Base-by-base conservation (phyloP, 2,329 filamentous ascomycete species). In the Clonostachys solani region DNA sequence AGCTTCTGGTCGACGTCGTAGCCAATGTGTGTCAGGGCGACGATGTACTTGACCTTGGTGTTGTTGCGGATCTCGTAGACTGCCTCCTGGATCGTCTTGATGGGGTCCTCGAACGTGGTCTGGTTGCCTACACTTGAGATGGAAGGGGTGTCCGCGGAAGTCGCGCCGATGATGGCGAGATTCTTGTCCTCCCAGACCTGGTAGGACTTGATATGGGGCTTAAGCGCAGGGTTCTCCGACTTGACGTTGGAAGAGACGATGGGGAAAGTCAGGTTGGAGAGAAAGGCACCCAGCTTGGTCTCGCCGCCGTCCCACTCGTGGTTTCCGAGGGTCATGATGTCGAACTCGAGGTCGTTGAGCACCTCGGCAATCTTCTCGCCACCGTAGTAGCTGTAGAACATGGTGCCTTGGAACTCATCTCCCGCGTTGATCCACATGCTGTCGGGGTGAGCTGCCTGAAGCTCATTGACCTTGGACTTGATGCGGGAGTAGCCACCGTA, bases 361-460 rank as follows among this genome's bases (percentile, higher is more conserved):
- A 78, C 82, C 56, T 84, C 76, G 43, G 81, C 80, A 52, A 86
- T 86, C 72, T 86, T 86, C 66, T 84, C 80, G 19, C 81, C 80
- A 15, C 77, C 77, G 56, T 86, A 86, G 61, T 77, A 85, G 5
- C 75, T 75, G 65, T 84, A 86, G 68, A 84, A 86, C 8, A 86
- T 69, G 1, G 83, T 86, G 46, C 83, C 83, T 55, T 86, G 80
- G 59, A 86, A 86, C 59, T 86, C 83, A 54, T 86, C 83, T n/a
- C 83, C 83, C 3, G 77, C 79, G 47, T 86, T 84, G 42, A 86
- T 66, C 66, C 80, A 78, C 15, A 86, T 67, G 47, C 78, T 80
- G 57, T 84, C 78, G n/a, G 78, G 73, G 56, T 83, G 71, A 33
- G 71, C 69, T 6, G 77, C 72, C 33, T 81, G 74, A 23, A 80